Evolutionary conservation across 352 stramenopile species (phyloP).

Genomic region (Phytophthora constricta): DNA sequence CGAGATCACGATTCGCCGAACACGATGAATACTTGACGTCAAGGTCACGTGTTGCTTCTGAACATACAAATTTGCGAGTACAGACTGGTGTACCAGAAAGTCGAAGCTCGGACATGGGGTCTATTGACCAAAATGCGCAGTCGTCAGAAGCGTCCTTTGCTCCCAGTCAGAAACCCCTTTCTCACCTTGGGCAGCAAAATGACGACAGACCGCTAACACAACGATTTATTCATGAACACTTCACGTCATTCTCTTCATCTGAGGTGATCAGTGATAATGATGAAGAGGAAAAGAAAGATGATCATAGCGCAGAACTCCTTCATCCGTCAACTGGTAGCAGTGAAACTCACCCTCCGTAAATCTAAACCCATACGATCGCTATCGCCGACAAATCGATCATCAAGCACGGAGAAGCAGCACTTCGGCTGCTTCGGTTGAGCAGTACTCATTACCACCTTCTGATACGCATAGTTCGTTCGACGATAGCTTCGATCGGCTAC

Average conservation of each 20-base stretch:
- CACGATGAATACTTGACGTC: slow-evolving; percentile 1
- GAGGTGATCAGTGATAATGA: slow-evolving; percentile 18
- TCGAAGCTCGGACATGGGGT: background rate
- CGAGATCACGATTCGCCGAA: background rate
- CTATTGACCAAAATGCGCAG: slow-evolving; percentile 12
- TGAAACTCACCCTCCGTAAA: slow-evolving; percentile 2
- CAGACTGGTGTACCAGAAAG: background rate
- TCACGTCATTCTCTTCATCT: slow-evolving; percentile 36
- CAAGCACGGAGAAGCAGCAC: slow-evolving; percentile 32
- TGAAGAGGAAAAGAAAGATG: background rate
- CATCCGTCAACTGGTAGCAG: slow-evolving; percentile 8
- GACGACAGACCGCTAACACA: slow-evolving; percentile 26
- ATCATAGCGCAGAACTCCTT: background rate
- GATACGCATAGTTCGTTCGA: slow-evolving; percentile 71
- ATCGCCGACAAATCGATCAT: slow-evolving; percentile 39
- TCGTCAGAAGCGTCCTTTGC: slow-evolving; percentile 23
- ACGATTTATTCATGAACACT: slow-evolving; percentile 31
- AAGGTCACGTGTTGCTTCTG: background rate
- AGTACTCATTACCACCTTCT: slow-evolving; percentile 69
- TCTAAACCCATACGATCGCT: slow-evolving; percentile 19
- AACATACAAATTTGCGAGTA: slow-evolving; percentile 4
- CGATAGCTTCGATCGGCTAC: slow-evolving; percentile 43
- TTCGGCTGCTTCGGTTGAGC: slow-evolving; percentile 38
- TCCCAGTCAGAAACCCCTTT: slow-evolving; percentile 31
- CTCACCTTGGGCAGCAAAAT: slow-evolving; percentile 27